Base-by-base conservation (phyloP, 768 basidiomycete species). In the Coprinopsis marcescibilis region DNA sequence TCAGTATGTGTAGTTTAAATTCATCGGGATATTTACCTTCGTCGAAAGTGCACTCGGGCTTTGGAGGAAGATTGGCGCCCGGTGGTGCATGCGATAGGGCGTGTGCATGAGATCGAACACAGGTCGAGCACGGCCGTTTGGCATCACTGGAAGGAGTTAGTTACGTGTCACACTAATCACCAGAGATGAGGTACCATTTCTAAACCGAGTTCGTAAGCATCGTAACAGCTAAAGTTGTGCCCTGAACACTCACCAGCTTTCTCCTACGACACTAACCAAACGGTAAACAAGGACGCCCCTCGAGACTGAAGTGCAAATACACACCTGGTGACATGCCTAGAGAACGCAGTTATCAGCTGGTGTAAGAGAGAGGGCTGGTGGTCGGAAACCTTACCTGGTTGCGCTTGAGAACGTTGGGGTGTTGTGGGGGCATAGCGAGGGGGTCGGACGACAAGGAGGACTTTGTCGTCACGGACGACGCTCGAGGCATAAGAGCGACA, bases 11-110 rank as follows among this genome's bases (percentile, higher is more conserved):
- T 36, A 14, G 17, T 33, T 15, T 29, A 43, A 35, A 45, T 38
- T 20, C 43, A 45, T n/a, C 46, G 7, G 41, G 40, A 33, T 2
- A 33, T 44, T 19, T 48, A 55, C 68, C 36, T 56, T 88, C 86
- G 53, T 87, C 85, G 51, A 78, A 88, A n/a, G 84, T 87, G 57
- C 86, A 89, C 45, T 83, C 80, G 11, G 81, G 83, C 37, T 65
- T 67, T 0, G 73, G 57, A 0, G 83, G 79, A 36, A 82, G 55
- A 37, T 66, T 65, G 1, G 69, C 67, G 32, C 80, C 81, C 23
- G 81, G 71, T 1, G 76, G 69, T 11, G 82, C 76, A 63, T 83
- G 83, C 11, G 75, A 71, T 43, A 77, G 58, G 7, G 83, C 77
- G 64, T 87, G 82, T 1, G 81, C 72, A 68, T 86, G 84, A 17